These are phyloP conservation scores for Paspalum notatum DNA, from an alignment of 176 grass and related monocot genomes.

Conservation along the genomic window DNA sequence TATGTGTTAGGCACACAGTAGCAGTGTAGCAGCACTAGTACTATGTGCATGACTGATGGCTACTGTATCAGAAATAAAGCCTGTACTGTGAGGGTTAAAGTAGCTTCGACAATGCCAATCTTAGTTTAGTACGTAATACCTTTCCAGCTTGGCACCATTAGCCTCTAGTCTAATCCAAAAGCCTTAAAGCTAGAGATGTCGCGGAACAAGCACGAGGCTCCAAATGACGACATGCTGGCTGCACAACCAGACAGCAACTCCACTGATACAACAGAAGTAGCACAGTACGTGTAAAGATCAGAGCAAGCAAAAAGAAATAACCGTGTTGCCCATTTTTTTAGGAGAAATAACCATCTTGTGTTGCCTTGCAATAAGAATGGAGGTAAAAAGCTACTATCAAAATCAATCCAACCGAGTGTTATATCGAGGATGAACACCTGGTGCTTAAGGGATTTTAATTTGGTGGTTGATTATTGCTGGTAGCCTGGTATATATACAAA, in stretches of 20 bases:
- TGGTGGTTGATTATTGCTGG: too few species aligned
- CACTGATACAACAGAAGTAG: background rate
- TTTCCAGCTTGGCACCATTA: background rate
- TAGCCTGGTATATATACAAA: too few species aligned
- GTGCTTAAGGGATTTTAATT: too few species aligned
- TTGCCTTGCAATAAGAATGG: too few species aligned
- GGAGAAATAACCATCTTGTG: too few species aligned
- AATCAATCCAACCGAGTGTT: too few species aligned
- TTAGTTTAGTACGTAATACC: constrained; percentile 13
- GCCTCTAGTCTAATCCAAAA: constrained; percentile 6
- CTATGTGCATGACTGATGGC: background rate
- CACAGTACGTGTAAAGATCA: too few species aligned
- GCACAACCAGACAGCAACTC: background rate
- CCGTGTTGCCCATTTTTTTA: too few species aligned
- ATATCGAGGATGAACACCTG: too few species aligned
- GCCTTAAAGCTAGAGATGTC: background rate
- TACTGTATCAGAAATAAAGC: background rate
- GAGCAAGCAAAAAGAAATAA: too few species aligned
- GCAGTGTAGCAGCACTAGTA: background rate
- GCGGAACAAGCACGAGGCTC: constrained; percentile 12
- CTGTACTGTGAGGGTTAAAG: background rate
- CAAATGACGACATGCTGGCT: constrained; percentile 12
- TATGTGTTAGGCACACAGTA: background rate
- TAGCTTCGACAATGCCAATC: constrained; percentile 25
- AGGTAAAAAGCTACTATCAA: too few species aligned